Evolutionary conservation across 2,329 filamentous ascomycete species (phyloP).

Genomic region (Ascochyta viciae-villosae): DNA sequence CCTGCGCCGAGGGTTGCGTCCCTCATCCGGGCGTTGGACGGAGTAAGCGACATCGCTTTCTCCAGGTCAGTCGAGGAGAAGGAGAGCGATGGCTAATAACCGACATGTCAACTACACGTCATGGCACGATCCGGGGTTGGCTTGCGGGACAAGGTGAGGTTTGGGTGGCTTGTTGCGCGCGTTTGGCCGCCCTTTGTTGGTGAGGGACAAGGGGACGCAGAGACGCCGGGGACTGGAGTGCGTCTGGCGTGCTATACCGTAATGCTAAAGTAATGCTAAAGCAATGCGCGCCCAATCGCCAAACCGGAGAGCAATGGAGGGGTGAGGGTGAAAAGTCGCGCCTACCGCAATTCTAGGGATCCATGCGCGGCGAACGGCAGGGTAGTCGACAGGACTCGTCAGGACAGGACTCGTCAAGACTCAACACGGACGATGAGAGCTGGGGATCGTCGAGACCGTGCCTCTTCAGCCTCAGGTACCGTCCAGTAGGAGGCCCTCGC

Average conservation of each 20-base stretch:
- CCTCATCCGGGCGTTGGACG: slow-evolving; percentile 52
- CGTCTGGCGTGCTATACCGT: too few relatives aligned
- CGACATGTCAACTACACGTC: slow-evolving; percentile 39
- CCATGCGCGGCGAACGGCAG: slow-evolving; percentile 7
- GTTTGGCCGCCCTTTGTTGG: slow-evolving; percentile 19
- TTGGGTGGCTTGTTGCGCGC: neutral
- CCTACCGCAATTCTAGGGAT: slow-evolving; percentile 11
- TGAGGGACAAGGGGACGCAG: slow-evolving; percentile 29
- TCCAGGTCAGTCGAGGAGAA: slow-evolving; percentile 36
- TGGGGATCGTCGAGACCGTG: slow-evolving; percentile 10
- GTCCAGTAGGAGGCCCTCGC: slow-evolving; percentile 10
- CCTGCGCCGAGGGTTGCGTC: slow-evolving; percentile 46
- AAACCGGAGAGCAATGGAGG: neutral
- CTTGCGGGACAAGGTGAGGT: slow-evolving; percentile 1
- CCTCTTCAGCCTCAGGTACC: slow-evolving; percentile 17
- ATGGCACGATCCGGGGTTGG: slow-evolving; percentile 28
- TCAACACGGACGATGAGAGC: slow-evolving; percentile 9
- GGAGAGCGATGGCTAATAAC: slow-evolving; percentile 26
- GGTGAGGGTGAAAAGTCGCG: slow-evolving; percentile 13
- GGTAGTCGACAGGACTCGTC: neutral
- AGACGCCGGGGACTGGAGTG: slow-evolving; percentile 14
- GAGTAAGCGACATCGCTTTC: slow-evolving; percentile 50
- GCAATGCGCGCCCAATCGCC: neutral
- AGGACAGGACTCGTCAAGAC: too few relatives aligned
- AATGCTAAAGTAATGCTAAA: neutral